phyloP scores from a whole-genome alignment of 2,329 filamentous ascomycete genomes.

The Venturia carpophila region DNA sequence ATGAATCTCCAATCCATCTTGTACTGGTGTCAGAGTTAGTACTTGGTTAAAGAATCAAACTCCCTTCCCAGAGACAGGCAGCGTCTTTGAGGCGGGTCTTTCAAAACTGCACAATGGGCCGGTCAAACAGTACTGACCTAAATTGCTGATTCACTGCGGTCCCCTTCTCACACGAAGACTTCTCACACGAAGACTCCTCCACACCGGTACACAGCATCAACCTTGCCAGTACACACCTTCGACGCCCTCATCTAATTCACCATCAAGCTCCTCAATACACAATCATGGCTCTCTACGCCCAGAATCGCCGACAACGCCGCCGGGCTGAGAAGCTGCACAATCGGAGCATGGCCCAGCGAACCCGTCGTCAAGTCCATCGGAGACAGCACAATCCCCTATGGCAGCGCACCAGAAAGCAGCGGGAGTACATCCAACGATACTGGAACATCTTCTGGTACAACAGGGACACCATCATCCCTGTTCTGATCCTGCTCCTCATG shows the following conservation, averaged over 20 bases:
- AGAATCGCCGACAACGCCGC: not conserved
- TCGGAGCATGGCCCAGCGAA: not conserved
- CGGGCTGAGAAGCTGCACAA: not conserved
- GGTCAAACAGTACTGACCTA: no score
- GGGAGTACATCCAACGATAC: not conserved
- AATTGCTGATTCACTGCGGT: no score
- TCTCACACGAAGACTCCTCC: no score
- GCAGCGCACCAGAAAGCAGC: not conserved
- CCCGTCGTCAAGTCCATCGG: not conserved
- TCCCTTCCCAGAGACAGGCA: not conserved
- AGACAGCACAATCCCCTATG: not conserved
- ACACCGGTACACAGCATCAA: no score
- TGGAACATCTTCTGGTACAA: not conserved
- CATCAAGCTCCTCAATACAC: not conserved
- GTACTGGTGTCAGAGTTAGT: not conserved
- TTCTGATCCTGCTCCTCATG: not conserved
- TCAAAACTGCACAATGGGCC: no score
- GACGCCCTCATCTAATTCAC: not conserved
- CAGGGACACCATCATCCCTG: not conserved
- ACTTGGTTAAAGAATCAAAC: not conserved
- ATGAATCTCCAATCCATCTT: not conserved
- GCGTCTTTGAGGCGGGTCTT: not conserved
- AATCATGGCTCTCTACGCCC: not conserved
- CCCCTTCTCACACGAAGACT: no score
- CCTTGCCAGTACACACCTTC: not conserved